Evolutionary conservation across 257 asterid species (phyloP), one percentile per base, ranked within the genome.

Genomic region (Rauvolfia tetraphylla): DNA sequence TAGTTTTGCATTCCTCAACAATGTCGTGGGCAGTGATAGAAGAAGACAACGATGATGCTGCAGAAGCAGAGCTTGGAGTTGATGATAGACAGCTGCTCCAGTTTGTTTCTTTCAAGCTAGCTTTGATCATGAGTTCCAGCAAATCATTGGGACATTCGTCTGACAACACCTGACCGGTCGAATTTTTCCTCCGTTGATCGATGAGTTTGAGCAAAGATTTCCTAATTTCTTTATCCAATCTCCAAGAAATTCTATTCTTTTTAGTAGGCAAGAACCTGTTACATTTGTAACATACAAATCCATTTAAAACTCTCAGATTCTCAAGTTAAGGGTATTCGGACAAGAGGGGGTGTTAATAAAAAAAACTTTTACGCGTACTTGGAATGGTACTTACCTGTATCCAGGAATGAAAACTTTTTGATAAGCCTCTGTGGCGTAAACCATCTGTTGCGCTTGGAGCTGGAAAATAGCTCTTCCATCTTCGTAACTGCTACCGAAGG

Each of bases 1-100:
- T 84, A 3, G 97, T 89, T 85, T 95, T 95, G 90, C 99, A 91
- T 85, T 95, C 99, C 78, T 92, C 99, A 2, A 95, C 93, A 22
- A 91, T 88, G 85, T 92, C 99, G 82, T 84, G 71, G 0, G 86
- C 76, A 0, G 91, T 88, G 31, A 90, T 84, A 1, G 71, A 20
- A 11, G 75, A 31, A 12, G 69, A 15, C 25, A 41, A 51, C 10
- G 23, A 36, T 23, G 82, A 44, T 61, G 77, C 12, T 0, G 72
- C 58, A 3, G 33, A 63, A 56, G 78, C 3, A 13, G 69, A 71
- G 27, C 38, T 17, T 41, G 51, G 5, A 63, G 36, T 41, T 38
- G 79, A 18, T 3, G 22, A 49, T 7, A 2, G 33, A 53, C 10
- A 51, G 18, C 25, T 36, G 22, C 77, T 23, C n/a, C 18, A 20